phyloP scores from a whole-genome alignment of 306 rosid genomes.

The Trichosanthes cucumerina region DNA sequence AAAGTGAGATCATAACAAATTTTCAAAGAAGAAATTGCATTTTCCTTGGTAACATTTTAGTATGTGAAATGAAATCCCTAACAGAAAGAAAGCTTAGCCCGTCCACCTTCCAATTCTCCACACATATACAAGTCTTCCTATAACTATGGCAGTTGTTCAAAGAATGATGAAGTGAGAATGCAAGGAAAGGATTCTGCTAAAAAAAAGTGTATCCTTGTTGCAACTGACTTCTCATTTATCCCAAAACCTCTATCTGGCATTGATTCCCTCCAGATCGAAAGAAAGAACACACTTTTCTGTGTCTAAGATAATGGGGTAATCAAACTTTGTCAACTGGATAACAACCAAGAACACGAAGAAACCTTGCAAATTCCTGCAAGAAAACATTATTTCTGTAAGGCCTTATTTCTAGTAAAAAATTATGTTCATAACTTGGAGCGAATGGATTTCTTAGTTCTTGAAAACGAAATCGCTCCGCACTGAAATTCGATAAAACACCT shows the following conservation, averaged over 20 bases:
- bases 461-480: background rate
- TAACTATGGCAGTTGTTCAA: background rate
- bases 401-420: background rate
- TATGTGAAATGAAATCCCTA: background rate
- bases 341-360: constrained; percentile 70
- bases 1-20: background rate
- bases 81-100: background rate
- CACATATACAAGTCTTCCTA: constrained; percentile 4
- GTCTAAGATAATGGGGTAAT: background rate
- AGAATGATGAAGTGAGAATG: background rate
- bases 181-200: background rate
- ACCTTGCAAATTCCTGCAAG: constrained; percentile 57
- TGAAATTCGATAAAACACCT: background rate
- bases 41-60: background rate
- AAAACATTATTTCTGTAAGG: background rate
- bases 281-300: background rate
- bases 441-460: background rate
- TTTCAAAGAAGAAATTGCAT: background rate
- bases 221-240: background rate
- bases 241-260: background rate
- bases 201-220: background rate
- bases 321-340: constrained; percentile 40
- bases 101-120: background rate
- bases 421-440: background rate
- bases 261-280: background rate